Conservation (phyloP, 306 rosid genomes). For the Hippophae rhamnoides region DNA sequence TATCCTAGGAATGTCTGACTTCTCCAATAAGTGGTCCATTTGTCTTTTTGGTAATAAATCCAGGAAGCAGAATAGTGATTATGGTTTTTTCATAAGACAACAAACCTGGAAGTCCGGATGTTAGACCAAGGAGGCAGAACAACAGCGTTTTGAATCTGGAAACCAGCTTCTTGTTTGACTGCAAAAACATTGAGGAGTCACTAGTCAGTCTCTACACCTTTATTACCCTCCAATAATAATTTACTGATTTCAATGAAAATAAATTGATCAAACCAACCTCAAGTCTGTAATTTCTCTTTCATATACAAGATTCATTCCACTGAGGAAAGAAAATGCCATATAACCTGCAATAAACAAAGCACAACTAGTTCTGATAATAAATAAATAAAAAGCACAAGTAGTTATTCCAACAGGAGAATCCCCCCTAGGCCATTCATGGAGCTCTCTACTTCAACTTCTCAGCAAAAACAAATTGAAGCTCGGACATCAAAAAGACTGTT, state of each 20-base stretch:
- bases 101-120: slow-evolving; percentile 28
- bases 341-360: slow-evolving; percentile 1
- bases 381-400: neutral
- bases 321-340: neutral
- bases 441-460: slow-evolving; percentile 15
- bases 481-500: slow-evolving; percentile 12
- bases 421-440: slow-evolving; percentile 15
- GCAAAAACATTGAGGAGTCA: slow-evolving; percentile 12
- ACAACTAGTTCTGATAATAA: neutral
- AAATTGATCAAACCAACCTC: neutral
- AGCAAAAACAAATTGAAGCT: slow-evolving; percentile 8
- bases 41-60: slow-evolving; percentile 23
- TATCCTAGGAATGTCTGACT: neutral
- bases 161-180: slow-evolving; percentile 24
- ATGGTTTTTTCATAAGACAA: slow-evolving; percentile 17
- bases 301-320: slow-evolving; percentile 8
- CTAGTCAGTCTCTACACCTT: slow-evolving; percentile 18
- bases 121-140: slow-evolving; percentile 16
- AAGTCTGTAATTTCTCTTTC: slow-evolving; percentile 13
- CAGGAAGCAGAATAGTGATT: slow-evolving; percentile 15
- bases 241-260: slow-evolving; percentile 6
- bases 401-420: neutral
- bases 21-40: slow-evolving; percentile 14
- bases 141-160: slow-evolving; percentile 16
- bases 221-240: slow-evolving; percentile 4